phyloP scores from a whole-genome alignment of 192 early-diverging fungal species.

The Funneliformis mosseae region DNA sequence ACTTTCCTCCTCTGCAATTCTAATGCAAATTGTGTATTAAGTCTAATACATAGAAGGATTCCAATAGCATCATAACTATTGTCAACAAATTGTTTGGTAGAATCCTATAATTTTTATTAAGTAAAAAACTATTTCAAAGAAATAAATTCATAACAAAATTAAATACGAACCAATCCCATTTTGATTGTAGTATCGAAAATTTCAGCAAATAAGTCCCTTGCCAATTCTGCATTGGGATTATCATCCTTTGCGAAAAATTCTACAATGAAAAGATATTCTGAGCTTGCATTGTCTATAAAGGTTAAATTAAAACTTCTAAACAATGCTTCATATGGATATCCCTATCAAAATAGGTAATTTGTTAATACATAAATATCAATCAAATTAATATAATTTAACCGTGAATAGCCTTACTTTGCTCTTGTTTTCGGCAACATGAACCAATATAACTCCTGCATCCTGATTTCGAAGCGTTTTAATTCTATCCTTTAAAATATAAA shows the following conservation, averaged over 20 bases:
- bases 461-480: constrained; percentile 70
- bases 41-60: constrained; percentile 85
- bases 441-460: constrained; percentile 86
- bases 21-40: constrained; percentile 78
- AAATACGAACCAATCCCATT: constrained; percentile 59
- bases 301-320: constrained; percentile 92
- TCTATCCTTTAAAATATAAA: constrained; percentile 86
- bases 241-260: constrained; percentile 87
- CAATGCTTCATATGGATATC: constrained; percentile 86
- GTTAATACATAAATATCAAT: background rate
- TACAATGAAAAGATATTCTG: constrained; percentile 90
- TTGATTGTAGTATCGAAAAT: constrained; percentile 87
- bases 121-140: constrained; percentile 22
- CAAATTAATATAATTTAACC: background rate
- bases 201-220: constrained; percentile 75
- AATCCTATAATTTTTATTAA: constrained; percentile 45
- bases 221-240: constrained; percentile 62
- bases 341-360: constrained; percentile 37
- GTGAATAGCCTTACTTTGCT: constrained; percentile 51
- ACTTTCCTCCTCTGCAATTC: constrained; percentile 82
- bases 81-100: constrained; percentile 75
- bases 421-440: constrained; percentile 78
- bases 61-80: constrained; percentile 85
- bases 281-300: constrained; percentile 91
- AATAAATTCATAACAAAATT: background rate